Evolutionary conservation across 257 asterid genomes (phyloP), one percentile per base, ranked within the genome.

Genomic region (Nicotiana obtusifolia): DNA sequence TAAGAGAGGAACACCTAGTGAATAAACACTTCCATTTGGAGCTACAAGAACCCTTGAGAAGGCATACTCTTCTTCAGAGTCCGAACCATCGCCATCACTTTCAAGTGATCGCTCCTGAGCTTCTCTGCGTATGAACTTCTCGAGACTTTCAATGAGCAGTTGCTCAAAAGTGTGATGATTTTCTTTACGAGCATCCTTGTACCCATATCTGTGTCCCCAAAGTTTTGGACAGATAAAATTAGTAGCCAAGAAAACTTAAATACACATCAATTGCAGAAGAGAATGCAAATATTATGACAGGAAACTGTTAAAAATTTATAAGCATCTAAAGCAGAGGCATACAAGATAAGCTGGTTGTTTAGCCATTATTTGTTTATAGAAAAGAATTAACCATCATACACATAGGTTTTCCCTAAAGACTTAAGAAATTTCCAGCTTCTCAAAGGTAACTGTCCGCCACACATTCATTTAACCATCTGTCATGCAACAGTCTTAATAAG

Each of bases 121-220:
- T 94, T 94, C 99, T 66, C 95, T 87, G 7, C 97, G 94, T 20
- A 94, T 92, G 89, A 94, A 94, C 91, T 91, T 94, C 86, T 94
- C 97, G 20, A 96, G 97, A 84, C 94, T 90, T 85, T 96, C 99
- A 20, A 96, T 93, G 85, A 94, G 91, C 87, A 94, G 87, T 88
- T 96, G 97, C 92, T 96, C 99, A 68, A 96, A 94, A 31, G 88
- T 90, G 88, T 92, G 97, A 90, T 92, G 97, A 87, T 89, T 92
- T 90, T 94, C 98, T 88, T 94, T 94, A 77, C 95, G 98, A 64
- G 87, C 95, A 81, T 96, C 99, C 91, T 94, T 96, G 97, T 96
- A 96, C 30, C 99, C 99, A 64, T 96, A 96, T 85, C 99, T 96
- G 93, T 89, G 73, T 64, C 44, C 19, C 82, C 75, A 79, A 59